A percentile compares a stretch with the other conserved stretches of the same genome.
Evolutionary conservation across 495 filamentous ascomycete genomes (phyloP).

Genomic region (Penicillium robsamsonii): DNA sequence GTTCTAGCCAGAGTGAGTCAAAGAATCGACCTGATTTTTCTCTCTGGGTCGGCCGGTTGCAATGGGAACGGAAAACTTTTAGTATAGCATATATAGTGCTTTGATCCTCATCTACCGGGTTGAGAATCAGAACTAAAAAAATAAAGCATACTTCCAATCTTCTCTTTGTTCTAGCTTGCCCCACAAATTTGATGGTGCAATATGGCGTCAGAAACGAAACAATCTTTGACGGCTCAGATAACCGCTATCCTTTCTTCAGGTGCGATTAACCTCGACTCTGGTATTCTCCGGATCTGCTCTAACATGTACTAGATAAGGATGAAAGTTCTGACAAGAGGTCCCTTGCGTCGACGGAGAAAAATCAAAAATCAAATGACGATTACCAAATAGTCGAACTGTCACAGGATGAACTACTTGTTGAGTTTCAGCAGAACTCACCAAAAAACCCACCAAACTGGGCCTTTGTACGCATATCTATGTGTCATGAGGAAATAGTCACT

Average conservation of each 20-base stretch:
- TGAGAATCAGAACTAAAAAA: conserved; percentile 6
- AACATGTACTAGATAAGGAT: conserved; percentile 16
- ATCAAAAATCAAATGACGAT: conserved; percentile 7
- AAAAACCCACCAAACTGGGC: conserved; percentile 34
- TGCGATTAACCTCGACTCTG: conserved; percentile 5
- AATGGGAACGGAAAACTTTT: conserved; percentile 1
- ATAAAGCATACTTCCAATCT: background rate
- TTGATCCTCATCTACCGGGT: background rate
- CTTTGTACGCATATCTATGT: conserved; percentile 24
- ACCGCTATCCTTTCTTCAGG: conserved; percentile 15
- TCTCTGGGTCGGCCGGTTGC: conserved; percentile 15
- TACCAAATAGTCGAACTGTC: conserved; percentile 26
- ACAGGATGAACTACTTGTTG: conserved; percentile 29
- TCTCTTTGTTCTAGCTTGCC: background rate
- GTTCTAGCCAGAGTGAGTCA: conserved; percentile 25
- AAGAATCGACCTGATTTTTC: conserved; percentile 7
- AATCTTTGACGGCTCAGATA: conserved; percentile 11
- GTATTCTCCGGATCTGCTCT: conserved; percentile 1
- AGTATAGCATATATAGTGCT: conserved; percentile 17
- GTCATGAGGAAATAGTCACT: conserved; percentile 2
- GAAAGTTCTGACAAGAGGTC: conserved; percentile 7
- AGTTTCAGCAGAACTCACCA: conserved; percentile 30
- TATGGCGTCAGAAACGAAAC: conserved; percentile 9
- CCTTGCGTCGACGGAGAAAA: conserved; percentile 7
- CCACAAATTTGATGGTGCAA: conserved; percentile 1